A percentile compares a stretch with the other conserved stretches of the same genome.
These are phyloP conservation scores for Tetrapyrgos nigripes DNA, from an alignment of 1,284 basidiomycete species.

Conservation along the genomic window DNA sequence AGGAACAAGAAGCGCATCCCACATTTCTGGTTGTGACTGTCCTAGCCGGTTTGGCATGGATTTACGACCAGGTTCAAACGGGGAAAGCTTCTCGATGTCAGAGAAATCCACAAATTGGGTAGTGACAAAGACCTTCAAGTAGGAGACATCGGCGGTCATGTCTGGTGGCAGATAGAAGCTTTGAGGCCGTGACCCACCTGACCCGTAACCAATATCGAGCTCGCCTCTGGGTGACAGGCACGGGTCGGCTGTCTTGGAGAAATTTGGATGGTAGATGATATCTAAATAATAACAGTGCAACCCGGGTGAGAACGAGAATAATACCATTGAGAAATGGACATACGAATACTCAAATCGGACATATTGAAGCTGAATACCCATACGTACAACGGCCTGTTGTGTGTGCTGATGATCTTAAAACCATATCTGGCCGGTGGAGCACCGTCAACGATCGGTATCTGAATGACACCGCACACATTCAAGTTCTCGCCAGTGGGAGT, in stretches of 20 bases:
- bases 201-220: constrained; percentile 20
- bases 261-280: constrained; percentile 2
- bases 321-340: neutral
- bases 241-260: neutral
- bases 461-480: constrained; percentile 9
- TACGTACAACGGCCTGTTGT: neutral
- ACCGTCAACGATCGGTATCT: constrained; percentile 7
- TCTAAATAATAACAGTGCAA: neutral
- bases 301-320: neutral
- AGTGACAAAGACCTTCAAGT: constrained; percentile 22
- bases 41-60: too few species aligned
- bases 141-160: constrained; percentile 21
- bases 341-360: constrained; percentile 23
- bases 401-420: constrained; percentile 18
- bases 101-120: constrained; percentile 16
- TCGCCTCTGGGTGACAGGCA: constrained; percentile 2
- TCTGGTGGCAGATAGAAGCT: constrained; percentile 4
- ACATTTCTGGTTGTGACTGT: too few species aligned
- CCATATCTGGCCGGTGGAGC: constrained; percentile 18
- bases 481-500: constrained; percentile 4
- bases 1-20: too few species aligned
- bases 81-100: constrained; percentile 6
- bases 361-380: constrained; percentile 2
- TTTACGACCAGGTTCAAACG: too few species aligned
- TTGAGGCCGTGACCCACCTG: constrained; percentile 10